Evolutionary conservation across 805 yeast genomes (phyloP).

Genomic region (Starmerella sirachaensis): DNA sequence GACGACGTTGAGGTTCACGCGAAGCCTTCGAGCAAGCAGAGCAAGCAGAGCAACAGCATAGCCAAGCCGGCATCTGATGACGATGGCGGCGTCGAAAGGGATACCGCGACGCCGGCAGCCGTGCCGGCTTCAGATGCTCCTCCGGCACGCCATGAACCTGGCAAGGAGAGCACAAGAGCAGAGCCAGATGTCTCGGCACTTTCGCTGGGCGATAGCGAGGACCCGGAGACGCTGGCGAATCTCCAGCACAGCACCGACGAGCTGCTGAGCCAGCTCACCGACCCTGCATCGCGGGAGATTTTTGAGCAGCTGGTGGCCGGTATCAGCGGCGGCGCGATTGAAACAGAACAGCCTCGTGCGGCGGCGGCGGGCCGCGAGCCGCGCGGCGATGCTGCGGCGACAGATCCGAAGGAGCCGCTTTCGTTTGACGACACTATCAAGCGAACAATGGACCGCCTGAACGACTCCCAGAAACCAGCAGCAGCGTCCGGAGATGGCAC

Average conservation of each 20-base stretch:
- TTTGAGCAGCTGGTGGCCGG: conserved; percentile 28
- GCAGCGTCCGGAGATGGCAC: conserved; percentile 28
- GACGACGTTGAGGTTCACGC: conserved; percentile 74
- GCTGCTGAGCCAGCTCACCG: conserved; percentile 38
- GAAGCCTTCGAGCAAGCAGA: conserved; percentile 41
- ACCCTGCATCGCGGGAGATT: conserved; percentile 41
- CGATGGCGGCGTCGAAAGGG: not conserved
- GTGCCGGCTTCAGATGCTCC: conserved; percentile 6
- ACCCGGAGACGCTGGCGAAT: conserved; percentile 23
- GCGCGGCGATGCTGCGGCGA: not conserved
- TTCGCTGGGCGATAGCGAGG: not conserved
- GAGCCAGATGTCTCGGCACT: conserved; percentile 2
- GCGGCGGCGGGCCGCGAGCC: too few relatives aligned
- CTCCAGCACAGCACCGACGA: conserved; percentile 33
- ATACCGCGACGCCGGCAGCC: conserved; percentile 27
- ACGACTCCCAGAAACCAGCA: conserved; percentile 58
- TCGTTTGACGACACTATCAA: conserved; percentile 62
- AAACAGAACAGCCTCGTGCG: too few relatives aligned
- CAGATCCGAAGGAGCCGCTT: conserved; percentile 3
- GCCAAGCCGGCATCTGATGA: not conserved
- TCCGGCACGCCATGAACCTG: too few relatives aligned
- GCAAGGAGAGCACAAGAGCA: too few relatives aligned
- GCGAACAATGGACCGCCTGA: conserved; percentile 65
- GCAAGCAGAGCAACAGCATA: not conserved
- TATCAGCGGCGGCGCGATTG: too few relatives aligned